Conservation (phyloP, 495 filamentous ascomycete species). For the Emericellopsis terricola region DNA sequence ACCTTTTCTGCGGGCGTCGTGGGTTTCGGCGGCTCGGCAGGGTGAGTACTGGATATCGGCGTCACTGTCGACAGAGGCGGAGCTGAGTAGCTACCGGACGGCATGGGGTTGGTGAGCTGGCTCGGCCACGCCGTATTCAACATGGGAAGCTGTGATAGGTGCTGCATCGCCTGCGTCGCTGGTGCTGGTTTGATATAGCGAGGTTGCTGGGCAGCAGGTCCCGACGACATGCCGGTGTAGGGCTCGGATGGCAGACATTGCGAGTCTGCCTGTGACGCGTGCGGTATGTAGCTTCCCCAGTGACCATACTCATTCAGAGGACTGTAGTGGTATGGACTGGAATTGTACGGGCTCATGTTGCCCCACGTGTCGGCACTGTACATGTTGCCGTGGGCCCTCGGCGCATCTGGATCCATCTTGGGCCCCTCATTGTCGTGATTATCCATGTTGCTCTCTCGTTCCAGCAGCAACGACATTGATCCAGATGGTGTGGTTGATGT, state of each 20-base stretch:
- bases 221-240: constrained; percentile 23
- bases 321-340: constrained; percentile 23
- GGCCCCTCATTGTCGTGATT: constrained; percentile 28
- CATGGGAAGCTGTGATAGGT: constrained; percentile 34
- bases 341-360: constrained; percentile 25
- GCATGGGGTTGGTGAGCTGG: constrained; percentile 39
- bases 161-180: constrained; percentile 14
- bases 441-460: constrained; percentile 34
- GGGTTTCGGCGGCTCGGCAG: constrained; percentile 30
- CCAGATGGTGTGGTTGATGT: too few relatives aligned
- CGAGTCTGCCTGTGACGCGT: too few relatives aligned
- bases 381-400: constrained; percentile 24
- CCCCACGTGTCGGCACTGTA: constrained; percentile 24
- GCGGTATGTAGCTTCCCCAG: constrained; percentile 19
- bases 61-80: constrained; percentile 23
- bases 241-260: constrained; percentile 28
- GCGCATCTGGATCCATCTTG: constrained; percentile 29
- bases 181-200: constrained; percentile 12
- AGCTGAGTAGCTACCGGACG: constrained; percentile 17
- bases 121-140: constrained; percentile 52
- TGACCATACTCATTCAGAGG: constrained; percentile 27
- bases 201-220: constrained; percentile 17
- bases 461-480: too few relatives aligned
- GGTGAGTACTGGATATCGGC: constrained; percentile 25
- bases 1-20: constrained; percentile 39